phyloP scores from a whole-genome alignment of 1,139 yeast species.

The Kurtzmaniella natalensis region DNA sequence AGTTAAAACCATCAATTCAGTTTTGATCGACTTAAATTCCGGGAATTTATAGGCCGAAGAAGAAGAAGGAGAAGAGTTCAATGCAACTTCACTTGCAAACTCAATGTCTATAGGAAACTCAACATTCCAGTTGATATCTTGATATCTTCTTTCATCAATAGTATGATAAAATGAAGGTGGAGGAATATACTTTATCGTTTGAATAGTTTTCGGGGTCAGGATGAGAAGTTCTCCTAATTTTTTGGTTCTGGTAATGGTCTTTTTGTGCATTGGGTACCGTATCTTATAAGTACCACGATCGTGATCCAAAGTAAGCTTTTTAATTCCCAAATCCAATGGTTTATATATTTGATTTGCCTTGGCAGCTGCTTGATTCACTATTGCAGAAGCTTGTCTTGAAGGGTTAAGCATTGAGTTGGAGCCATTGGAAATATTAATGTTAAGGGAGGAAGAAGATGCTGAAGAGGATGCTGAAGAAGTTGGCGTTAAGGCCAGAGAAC shows the following conservation, averaged over 20 bases:
- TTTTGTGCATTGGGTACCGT: slow-evolving; percentile 12
- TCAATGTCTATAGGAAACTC: slow-evolving; percentile 6
- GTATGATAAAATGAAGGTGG: slow-evolving; percentile 8
- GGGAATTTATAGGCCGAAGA: slow-evolving; percentile 16
- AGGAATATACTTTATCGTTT: slow-evolving; percentile 15
- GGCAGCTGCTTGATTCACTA: slow-evolving; percentile 10
- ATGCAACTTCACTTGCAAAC: neutral
- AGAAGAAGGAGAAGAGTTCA: slow-evolving; percentile 1
- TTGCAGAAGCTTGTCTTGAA: neutral
- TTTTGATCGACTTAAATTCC: slow-evolving; percentile 23
- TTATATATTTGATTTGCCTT: slow-evolving; percentile 19
- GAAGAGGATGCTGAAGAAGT: slow-evolving; percentile 8
- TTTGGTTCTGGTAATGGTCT: slow-evolving; percentile 11
- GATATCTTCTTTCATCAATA: slow-evolving; percentile 4
- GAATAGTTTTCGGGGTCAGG: slow-evolving; percentile 24
- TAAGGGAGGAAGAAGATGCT: no score
- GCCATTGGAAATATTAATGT: no score
- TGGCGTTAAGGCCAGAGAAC: slow-evolving; percentile 10
- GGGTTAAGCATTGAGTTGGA: neutral
- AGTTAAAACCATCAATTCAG: slow-evolving; percentile 34
- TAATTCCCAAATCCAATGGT: slow-evolving; percentile 6
- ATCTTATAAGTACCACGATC: slow-evolving; percentile 9
- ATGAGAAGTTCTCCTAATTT: slow-evolving; percentile 18
- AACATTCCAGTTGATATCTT: slow-evolving; percentile 3
- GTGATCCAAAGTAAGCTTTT: slow-evolving; percentile 1